phyloP scores from a whole-genome alignment of 2,329 filamentous ascomycete genomes.

The Magnaporthiopsis incrustans region DNA sequence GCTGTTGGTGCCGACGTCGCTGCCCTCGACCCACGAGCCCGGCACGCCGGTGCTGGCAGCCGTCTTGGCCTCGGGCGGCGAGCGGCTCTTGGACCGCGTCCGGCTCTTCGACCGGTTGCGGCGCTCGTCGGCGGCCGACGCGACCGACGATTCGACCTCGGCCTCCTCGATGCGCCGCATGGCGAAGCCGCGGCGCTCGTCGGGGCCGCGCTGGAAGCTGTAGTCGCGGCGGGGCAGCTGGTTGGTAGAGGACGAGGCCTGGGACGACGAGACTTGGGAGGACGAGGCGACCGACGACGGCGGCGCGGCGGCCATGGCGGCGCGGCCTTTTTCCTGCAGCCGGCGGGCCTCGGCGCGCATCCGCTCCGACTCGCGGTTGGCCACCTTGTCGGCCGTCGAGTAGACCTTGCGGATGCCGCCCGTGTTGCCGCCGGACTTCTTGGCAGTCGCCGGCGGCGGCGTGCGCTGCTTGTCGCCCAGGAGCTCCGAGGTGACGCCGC shows the following conservation, averaged over 20 bases:
- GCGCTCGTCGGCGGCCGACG: neutral
- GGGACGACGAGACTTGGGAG: conserved; percentile 11
- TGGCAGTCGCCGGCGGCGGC: conserved; percentile 47
- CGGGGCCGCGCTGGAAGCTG: conserved; percentile 41
- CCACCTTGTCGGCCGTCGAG: conserved; percentile 48
- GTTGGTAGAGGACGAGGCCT: conserved; percentile 7
- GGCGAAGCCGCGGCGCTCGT: conserved; percentile 18
- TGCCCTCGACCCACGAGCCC: conserved; percentile 31
- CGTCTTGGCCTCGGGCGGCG: neutral
- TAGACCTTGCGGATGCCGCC: conserved; percentile 54
- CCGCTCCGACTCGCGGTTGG: conserved; percentile 43
- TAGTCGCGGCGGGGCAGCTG: conserved; percentile 35
- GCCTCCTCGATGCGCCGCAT: conserved; percentile 23
- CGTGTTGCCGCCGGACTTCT: conserved; percentile 21
- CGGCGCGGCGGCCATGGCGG: conserved; percentile 15
- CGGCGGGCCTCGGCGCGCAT: conserved; percentile 48
- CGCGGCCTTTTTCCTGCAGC: conserved; percentile 45
- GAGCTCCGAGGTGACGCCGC: conserved; percentile 52
- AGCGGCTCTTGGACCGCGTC: conserved; percentile 1
- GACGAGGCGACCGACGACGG: conserved; percentile 15
- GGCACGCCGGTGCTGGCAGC: conserved; percentile 19
- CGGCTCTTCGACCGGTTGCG: neutral
- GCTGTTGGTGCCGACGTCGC: conserved; percentile 26
- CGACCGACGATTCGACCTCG: conserved; percentile 17
- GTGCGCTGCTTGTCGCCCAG: conserved; percentile 45